These are phyloP conservation scores for Dysphania ambrosioides DNA, from an alignment of 148 eudicot genomes.

Conservation along the genomic window DNA sequence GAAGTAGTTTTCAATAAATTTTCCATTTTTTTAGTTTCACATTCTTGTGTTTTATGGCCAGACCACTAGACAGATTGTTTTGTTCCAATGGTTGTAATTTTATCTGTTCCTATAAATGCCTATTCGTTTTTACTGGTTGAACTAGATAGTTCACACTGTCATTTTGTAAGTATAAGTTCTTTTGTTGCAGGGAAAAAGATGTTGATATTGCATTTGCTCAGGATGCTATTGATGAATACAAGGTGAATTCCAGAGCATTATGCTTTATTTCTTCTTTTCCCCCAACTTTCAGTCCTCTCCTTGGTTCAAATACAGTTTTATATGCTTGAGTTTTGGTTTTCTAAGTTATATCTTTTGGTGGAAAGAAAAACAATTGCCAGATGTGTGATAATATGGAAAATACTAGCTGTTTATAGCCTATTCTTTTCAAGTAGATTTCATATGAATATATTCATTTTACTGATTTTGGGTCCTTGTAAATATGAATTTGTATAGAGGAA, in stretches of 20 bases:
- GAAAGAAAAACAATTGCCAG: too few species aligned
- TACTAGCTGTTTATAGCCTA: neutral
- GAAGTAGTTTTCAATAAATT: too few species aligned
- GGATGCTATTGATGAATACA: conserved; percentile 79
- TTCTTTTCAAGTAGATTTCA: neutral
- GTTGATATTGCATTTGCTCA: conserved; percentile 79
- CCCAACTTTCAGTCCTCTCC: neutral
- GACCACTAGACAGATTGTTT: neutral
- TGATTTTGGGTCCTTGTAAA: too few species aligned
- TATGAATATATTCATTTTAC: neutral
- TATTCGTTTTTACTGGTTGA: neutral
- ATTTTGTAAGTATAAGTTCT: neutral
- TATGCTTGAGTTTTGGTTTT: too few species aligned
- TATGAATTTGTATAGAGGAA: neutral
- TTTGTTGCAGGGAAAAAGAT: conserved; percentile 78
- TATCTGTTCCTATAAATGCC: neutral
- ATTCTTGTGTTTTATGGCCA: neutral
- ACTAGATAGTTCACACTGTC: neutral
- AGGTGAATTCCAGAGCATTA: conserved; percentile 39
- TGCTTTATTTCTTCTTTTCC: neutral
- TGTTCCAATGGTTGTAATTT: neutral
- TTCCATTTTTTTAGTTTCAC: conserved; percentile 4
- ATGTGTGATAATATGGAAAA: too few species aligned
- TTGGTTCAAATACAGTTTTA: neutral
- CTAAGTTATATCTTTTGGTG: too few species aligned